phyloP scores from a whole-genome alignment of 768 basidiomycete genomes.

The Krasilnikovozyma curviuscula region DNA sequence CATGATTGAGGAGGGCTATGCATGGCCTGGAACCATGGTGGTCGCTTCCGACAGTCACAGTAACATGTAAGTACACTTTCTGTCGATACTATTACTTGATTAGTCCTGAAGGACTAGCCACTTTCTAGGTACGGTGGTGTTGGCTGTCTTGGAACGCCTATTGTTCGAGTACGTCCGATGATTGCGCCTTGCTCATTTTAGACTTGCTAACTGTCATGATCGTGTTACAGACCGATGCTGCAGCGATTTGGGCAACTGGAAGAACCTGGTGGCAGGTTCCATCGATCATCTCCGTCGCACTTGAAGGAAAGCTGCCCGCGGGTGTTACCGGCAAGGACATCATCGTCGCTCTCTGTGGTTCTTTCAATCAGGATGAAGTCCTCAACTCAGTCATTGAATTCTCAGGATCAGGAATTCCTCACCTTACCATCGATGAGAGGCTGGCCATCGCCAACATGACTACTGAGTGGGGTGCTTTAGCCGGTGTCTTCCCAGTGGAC shows the following conservation, averaged over 20 bases:
- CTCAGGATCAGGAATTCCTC: constrained; percentile 62
- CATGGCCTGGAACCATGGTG: constrained; percentile 84
- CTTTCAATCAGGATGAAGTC: constrained; percentile 90
- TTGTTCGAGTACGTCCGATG: constrained; percentile 49
- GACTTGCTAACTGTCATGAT: not conserved
- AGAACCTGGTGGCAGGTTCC: constrained; percentile 99
- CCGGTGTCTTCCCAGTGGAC: constrained; percentile 86
- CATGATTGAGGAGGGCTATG: constrained; percentile 94
- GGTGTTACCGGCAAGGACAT: constrained; percentile 98
- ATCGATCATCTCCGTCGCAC: constrained; percentile 82
- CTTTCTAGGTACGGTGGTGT: constrained; percentile 57
- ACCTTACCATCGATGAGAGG: constrained; percentile 70
- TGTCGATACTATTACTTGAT: too few species aligned
- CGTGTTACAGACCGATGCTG: constrained; percentile 42
- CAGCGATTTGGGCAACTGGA: constrained; percentile 92
- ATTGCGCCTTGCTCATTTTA: constrained; percentile 3
- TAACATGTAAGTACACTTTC: constrained; percentile 50
- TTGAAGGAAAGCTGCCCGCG: constrained; percentile 56
- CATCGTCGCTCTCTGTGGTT: constrained; percentile 86
- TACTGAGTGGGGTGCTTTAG: constrained; percentile 97
- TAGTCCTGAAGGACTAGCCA: not conserved
- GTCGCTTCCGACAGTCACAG: constrained; percentile 93
- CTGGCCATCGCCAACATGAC: constrained; percentile 99
- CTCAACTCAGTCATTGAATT: constrained; percentile 95
- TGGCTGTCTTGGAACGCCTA: constrained; percentile 89